These are phyloP conservation scores for Blastobotrys raffinosifermentans DNA, from an alignment of 1,139 yeast genomes.

Conservation along the genomic window DNA sequence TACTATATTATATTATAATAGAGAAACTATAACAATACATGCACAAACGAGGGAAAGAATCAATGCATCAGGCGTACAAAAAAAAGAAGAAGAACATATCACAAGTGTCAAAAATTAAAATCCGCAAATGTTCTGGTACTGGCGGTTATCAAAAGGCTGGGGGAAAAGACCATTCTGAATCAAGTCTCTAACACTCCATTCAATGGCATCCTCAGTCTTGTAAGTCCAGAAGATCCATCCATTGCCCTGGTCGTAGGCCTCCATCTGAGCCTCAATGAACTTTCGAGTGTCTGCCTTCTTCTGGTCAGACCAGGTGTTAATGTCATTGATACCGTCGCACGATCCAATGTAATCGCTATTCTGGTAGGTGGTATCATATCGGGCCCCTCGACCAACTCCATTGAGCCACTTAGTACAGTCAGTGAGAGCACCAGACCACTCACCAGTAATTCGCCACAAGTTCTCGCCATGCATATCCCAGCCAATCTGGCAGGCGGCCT, in stretches of 20 bases:
- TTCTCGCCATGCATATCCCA: slow-evolving; percentile 43
- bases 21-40: too few species aligned
- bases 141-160: slow-evolving; percentile 60
- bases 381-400: slow-evolving; percentile 84
- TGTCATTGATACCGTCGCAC: slow-evolving; percentile 55
- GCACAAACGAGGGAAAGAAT: too few species aligned
- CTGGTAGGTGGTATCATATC: slow-evolving; percentile 66
- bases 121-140: slow-evolving; percentile 65
- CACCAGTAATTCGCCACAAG: slow-evolving; percentile 80
- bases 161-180: slow-evolving; percentile 65
- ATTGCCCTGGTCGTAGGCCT: slow-evolving; percentile 62
- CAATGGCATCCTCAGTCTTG: slow-evolving; percentile 78
- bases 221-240: slow-evolving; percentile 91
- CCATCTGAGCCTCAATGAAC: slow-evolving; percentile 85
- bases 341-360: slow-evolving; percentile 50
- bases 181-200: slow-evolving; percentile 76
- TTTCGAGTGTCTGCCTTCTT: slow-evolving; percentile 55
- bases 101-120: too few species aligned
- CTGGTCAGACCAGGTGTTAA: slow-evolving; percentile 54
- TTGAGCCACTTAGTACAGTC: slow-evolving; percentile 92
- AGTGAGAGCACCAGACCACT: slow-evolving; percentile 90
- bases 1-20: too few species aligned
- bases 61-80: too few species aligned
- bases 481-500: slow-evolving; percentile 61
- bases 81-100: too few species aligned